Evolutionary conservation across 2,329 filamentous ascomycete species (phyloP).

Genomic region (Plenodomus tracheiphilus): DNA sequence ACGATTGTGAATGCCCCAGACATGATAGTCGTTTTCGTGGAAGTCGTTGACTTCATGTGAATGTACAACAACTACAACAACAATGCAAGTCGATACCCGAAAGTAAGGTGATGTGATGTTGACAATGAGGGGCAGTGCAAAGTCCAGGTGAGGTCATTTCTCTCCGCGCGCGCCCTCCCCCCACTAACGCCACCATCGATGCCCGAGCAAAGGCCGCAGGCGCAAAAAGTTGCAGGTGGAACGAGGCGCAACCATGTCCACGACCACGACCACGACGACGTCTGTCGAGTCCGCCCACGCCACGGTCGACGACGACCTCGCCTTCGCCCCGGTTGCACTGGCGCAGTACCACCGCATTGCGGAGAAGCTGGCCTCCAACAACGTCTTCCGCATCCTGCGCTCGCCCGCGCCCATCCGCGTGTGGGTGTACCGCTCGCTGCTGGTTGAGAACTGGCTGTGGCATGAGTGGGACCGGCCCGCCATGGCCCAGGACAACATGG

Average conservation of each 20-base stretch:
- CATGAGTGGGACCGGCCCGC: slow-evolving; percentile 19
- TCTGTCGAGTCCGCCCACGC: no score
- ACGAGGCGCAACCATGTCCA: slow-evolving; percentile 10
- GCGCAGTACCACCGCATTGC: slow-evolving; percentile 28
- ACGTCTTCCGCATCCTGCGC: slow-evolving; percentile 27
- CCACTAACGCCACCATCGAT: no score
- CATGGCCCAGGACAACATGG: slow-evolving; percentile 1
- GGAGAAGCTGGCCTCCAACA: slow-evolving; percentile 28
- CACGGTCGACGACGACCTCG: slow-evolving; percentile 8
- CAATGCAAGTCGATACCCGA: no score
- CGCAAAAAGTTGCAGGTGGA: slow-evolving; percentile 4
- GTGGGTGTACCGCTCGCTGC: slow-evolving; percentile 30
- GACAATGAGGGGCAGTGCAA: no score
- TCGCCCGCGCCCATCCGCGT: slow-evolving; percentile 31
- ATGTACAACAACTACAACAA: neutral
- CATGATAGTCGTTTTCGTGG: slow-evolving; percentile 8
- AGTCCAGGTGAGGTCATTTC: no score
- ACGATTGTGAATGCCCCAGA: slow-evolving; percentile 36
- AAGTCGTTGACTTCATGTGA: neutral
- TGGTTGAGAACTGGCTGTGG: slow-evolving; percentile 27
- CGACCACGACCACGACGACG: slow-evolving; percentile 13
- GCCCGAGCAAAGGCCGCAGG: neutral
- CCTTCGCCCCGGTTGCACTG: slow-evolving; percentile 26
- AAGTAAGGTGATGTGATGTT: no score
- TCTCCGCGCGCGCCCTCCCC: no score